Percentiles rank a stretch among this genome's conserved stretches.
These are phyloP conservation scores for Gracilaria gracilis DNA, from an alignment of 23 red algal species.

Conservation along the genomic window DNA sequence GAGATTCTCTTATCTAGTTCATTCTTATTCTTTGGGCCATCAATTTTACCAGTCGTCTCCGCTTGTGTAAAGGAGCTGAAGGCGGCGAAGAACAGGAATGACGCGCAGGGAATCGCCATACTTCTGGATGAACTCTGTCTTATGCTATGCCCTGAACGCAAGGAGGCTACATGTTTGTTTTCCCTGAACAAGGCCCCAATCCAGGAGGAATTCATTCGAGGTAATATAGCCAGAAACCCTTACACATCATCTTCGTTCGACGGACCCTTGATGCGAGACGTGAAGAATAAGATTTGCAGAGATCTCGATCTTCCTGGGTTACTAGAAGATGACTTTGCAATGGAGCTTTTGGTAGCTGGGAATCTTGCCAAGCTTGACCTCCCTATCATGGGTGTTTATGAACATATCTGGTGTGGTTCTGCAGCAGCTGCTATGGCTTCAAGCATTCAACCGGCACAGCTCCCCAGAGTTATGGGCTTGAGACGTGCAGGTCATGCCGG, in stretches of 20 bases:
- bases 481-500: conserved; percentile 33
- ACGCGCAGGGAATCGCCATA: conserved; percentile 65
- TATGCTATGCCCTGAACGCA: conserved; percentile 76
- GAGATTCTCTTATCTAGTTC: conserved; percentile 54
- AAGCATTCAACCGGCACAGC: conserved; percentile 57
- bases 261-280: conserved; percentile 81
- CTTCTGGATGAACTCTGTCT: conserved; percentile 62
- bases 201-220: conserved; percentile 94
- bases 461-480: conserved; percentile 41
- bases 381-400: conserved; percentile 74
- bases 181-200: conserved; percentile 82
- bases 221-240: conserved; percentile 73
- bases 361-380: conserved; percentile 80
- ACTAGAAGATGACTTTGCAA: conserved; percentile 88
- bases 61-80: conserved; percentile 67
- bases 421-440: conserved; percentile 52
- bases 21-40: conserved; percentile 51
- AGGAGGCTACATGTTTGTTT: conserved; percentile 48
- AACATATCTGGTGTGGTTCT: conserved; percentile 63
- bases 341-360: conserved; percentile 88
- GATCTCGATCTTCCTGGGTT: conserved; percentile 83
- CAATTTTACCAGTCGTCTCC: conserved; percentile 40
- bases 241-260: conserved; percentile 67
- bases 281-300: conserved; percentile 87
- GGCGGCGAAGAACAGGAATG: conserved; percentile 50